Evolutionary conservation across 305 asterid species (phyloP).

Genomic region (Fraxinus dipetala): DNA sequence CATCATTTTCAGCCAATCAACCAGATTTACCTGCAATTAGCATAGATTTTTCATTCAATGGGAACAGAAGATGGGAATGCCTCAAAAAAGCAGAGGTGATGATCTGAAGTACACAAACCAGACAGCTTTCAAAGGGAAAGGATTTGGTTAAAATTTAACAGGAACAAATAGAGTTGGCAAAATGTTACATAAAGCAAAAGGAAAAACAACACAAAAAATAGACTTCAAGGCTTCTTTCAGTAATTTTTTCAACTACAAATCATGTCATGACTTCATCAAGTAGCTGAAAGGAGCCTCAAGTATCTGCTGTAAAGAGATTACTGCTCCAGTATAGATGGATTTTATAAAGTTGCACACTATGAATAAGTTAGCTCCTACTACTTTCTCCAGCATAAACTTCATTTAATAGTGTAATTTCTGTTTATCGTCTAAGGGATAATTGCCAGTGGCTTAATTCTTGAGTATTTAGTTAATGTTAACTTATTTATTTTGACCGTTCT

Average conservation of each 20-base stretch:
- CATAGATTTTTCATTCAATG: neutral
- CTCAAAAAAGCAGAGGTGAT: neutral
- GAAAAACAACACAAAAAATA: neutral
- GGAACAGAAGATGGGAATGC: neutral
- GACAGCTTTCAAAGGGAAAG: neutral
- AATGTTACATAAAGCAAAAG: neutral
- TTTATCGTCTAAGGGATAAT: neutral
- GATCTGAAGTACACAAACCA: neutral
- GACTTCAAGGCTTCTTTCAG: neutral
- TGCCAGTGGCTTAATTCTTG: neutral
- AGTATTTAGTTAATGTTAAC: neutral
- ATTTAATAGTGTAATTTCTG: neutral
- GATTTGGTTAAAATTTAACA: neutral
- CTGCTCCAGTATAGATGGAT: neutral
- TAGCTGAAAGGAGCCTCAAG: neutral
- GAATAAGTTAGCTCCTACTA: neutral
- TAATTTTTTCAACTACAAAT: neutral
- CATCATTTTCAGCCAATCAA: conserved; percentile 98
- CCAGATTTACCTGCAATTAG: conserved; percentile 72
- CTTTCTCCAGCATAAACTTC: neutral
- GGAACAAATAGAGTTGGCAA: neutral
- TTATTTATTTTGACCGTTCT: neutral
- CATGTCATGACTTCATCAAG: neutral
- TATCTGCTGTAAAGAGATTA: neutral
- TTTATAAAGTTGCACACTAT: neutral